Conservation (phyloP, 768 basidiomycete species). For the Kwoniella pini region DNA sequence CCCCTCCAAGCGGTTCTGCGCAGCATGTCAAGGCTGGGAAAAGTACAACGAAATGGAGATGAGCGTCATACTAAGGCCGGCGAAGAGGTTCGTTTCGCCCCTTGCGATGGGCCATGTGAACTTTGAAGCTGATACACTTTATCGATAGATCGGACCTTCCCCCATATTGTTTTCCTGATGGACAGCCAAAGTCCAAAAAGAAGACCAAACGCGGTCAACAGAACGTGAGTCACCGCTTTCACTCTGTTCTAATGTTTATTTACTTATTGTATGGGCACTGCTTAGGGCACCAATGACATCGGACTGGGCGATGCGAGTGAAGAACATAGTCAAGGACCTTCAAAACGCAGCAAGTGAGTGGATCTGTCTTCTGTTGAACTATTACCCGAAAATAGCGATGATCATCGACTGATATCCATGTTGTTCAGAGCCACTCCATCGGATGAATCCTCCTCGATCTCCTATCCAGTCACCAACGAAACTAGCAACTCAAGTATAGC, state of each 20-base stretch:
- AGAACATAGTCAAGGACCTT: constrained; percentile 39
- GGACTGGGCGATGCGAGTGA: constrained; percentile 36
- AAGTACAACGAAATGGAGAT: constrained; percentile 86
- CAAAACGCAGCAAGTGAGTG: constrained; percentile 45
- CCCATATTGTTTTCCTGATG: constrained; percentile 48
- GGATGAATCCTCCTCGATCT: constrained; percentile 18
- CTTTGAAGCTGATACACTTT: background rate
- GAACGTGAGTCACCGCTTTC: constrained; percentile 32
- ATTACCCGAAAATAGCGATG: no score
- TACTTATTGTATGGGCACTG: constrained; percentile 5
- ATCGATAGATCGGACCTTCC: constrained; percentile 40
- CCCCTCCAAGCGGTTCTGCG: constrained; percentile 92
- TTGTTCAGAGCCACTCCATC: constrained; percentile 36
- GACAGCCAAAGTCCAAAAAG: constrained; percentile 47
- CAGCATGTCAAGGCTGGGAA: constrained; percentile 93
- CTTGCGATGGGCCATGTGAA: background rate
- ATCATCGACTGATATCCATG: no score
- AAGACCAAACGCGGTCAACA: constrained; percentile 43
- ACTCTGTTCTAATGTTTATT: background rate
- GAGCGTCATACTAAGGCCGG: constrained; percentile 91
- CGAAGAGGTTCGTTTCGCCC: constrained; percentile 68
- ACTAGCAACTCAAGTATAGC: constrained; percentile 5
- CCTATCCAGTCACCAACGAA: constrained; percentile 10
- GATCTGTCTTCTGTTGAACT: no score
- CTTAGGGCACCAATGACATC: constrained; percentile 23